Evolutionary conservation across 2,329 filamentous ascomycete species (phyloP).

Genomic region (Diaporthe nobilis): DNA sequence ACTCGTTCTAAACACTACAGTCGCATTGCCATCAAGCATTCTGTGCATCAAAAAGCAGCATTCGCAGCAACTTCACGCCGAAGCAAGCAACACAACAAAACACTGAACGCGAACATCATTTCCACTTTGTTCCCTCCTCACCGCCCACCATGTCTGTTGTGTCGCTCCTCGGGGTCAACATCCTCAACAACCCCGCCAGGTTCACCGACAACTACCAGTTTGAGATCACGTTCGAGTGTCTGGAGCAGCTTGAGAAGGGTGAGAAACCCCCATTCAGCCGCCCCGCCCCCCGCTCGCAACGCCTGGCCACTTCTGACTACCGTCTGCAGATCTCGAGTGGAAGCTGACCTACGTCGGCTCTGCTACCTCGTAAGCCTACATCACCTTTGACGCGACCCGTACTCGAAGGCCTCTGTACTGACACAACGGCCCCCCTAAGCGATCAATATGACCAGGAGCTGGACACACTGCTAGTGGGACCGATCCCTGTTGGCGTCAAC

Average conservation of each 20-base stretch:
- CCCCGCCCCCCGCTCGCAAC: background rate
- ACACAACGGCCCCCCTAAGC: conserved; percentile 64
- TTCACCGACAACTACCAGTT: conserved; percentile 96
- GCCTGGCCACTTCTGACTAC: background rate
- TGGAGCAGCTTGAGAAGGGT: conserved; percentile 96
- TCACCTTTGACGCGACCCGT: conserved; percentile 35
- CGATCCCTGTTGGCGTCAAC: conserved; percentile 97
- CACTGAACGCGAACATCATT: background rate
- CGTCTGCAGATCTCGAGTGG: conserved; percentile 89
- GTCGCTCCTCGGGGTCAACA: conserved; percentile 93
- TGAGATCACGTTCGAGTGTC: conserved; percentile 98
- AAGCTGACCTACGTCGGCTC: conserved; percentile 99
- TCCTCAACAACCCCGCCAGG: conserved; percentile 96
- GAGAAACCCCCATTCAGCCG: conserved; percentile 44
- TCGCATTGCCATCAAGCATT: background rate
- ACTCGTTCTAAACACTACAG: background rate
- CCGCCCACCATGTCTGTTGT: conserved; percentile 85
- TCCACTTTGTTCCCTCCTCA: background rate
- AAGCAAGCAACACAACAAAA: conserved; percentile 1
- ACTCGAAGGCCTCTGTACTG: conserved; percentile 21
- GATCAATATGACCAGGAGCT: conserved; percentile 99
- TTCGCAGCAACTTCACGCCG: background rate
- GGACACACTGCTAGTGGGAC: conserved; percentile 94
- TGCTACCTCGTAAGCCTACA: conserved; percentile 85
- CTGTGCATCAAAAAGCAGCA: background rate